Evolutionary conservation across 192 early-diverging fungal species (phyloP).

Genomic region (Entomortierella lignicola): DNA sequence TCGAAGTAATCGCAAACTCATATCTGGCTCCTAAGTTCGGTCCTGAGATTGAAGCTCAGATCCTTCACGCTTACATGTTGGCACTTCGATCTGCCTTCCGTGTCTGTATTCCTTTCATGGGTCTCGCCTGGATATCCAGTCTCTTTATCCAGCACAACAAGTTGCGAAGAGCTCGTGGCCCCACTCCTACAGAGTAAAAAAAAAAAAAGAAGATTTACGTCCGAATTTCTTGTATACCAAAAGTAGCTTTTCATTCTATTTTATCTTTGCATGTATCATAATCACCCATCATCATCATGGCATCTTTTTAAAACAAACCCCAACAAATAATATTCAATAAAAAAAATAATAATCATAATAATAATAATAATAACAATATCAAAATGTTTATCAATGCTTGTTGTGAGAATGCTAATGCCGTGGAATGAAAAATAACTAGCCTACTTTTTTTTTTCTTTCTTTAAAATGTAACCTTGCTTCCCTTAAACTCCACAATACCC

Average conservation of each 20-base stretch:
- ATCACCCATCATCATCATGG: too few species aligned
- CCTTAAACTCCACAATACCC: slow-evolving; percentile 70
- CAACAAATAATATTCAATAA: too few species aligned
- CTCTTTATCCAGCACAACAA: slow-evolving; percentile 55
- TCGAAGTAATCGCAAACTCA: slow-evolving; percentile 11
- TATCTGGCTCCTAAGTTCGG: slow-evolving; percentile 55
- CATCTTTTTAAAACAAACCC: too few species aligned
- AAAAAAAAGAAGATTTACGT: neutral
- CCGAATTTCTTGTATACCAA: too few species aligned
- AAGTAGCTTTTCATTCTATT: neutral
- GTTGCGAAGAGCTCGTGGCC: slow-evolving; percentile 8
- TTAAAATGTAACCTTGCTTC: slow-evolving; percentile 76
- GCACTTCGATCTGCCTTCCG: slow-evolving; percentile 62
- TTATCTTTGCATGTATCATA: too few species aligned
- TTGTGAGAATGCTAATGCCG: too few species aligned
- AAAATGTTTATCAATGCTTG: too few species aligned
- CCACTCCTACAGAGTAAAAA: slow-evolving; percentile 26
- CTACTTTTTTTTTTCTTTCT: too few species aligned
- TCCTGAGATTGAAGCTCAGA: slow-evolving; percentile 36
- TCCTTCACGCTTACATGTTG: slow-evolving; percentile 61
- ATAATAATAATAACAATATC: too few species aligned
- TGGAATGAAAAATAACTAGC: too few species aligned
- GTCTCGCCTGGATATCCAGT: slow-evolving; percentile 54
- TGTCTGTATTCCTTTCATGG: slow-evolving; percentile 62
- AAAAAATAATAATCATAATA: too few species aligned